A percentile compares a stretch with the other conserved stretches of the same genome.
Evolutionary conservation across 2,329 filamentous ascomycete species (phyloP).

Genomic region (Ascochyta viciae-villosae): DNA sequence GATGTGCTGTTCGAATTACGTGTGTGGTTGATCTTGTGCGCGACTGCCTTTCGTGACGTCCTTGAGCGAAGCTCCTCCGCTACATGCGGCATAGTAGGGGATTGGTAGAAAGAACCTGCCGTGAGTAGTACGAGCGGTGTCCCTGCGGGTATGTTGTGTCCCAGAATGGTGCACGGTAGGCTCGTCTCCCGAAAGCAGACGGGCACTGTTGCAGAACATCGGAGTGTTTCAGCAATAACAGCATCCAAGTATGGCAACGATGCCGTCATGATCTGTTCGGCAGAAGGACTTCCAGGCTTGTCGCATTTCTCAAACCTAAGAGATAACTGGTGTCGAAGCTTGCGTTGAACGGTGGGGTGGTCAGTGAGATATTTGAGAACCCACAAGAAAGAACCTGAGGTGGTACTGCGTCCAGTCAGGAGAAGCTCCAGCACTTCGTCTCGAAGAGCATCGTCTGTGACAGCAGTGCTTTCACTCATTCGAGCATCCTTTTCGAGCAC

Average conservation of each 20-base stretch:
- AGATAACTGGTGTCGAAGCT: slow-evolving; percentile 5
- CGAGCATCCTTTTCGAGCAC: not conserved
- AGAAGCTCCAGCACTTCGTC: slow-evolving; percentile 19
- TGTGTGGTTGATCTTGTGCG: no score
- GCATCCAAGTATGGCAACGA: slow-evolving; percentile 13
- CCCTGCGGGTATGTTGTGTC: slow-evolving; percentile 4
- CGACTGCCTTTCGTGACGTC: not conserved
- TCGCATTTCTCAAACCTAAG: not conserved
- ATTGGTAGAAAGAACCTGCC: slow-evolving; percentile 9
- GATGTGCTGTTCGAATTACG: no score
- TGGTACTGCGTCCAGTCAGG: slow-evolving; percentile 19
- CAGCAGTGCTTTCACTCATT: no score
- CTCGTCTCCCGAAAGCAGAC: slow-evolving; percentile 10
- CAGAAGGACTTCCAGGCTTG: not conserved
- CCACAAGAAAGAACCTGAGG: slow-evolving; percentile 13
- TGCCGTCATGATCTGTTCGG: not conserved
- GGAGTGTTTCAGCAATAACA: slow-evolving; percentile 3
- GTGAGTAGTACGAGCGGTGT: slow-evolving; percentile 16
- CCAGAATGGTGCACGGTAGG: not conserved
- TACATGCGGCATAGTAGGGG: not conserved
- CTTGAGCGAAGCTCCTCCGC: not conserved
- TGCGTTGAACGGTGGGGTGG: slow-evolving; percentile 2
- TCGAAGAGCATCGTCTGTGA: not conserved
- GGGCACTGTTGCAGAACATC: slow-evolving; percentile 6
- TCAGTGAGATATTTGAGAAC: slow-evolving; percentile 16